Base-by-base conservation (phyloP, 148 eudicot species). In the Persicaria tinctoria region DNA sequence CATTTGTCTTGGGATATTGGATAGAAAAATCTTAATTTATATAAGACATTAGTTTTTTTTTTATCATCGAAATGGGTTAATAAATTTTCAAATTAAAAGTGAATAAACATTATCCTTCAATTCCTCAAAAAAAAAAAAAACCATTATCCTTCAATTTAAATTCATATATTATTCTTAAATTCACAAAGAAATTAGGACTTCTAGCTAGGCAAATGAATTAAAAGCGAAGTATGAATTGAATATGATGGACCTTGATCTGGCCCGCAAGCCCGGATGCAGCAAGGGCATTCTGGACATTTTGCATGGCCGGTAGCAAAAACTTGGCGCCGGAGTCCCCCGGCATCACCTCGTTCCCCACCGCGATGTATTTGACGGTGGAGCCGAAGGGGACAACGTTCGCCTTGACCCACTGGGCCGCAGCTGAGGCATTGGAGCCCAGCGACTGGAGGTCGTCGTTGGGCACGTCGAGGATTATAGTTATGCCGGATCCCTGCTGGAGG, bases 271-370 rank as follows among this genome's bases (percentile, higher is more conserved):
- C 79, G 8, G 84, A 81, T 6, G 79, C 48, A 11, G 44, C 38
- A 14, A 86, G 72, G 41, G 87, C 87, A 12, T 47, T 82, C 23
- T n/a, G 80, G 46, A 86, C 63, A 60, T 86, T 86, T 51, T 63
- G 76, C 85, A 86, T 82, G 23, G 87, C 89, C 0, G 84, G 85
- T 51, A 82, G 78, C 48, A 86, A 78, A 13, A 76, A 82, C 7
- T 60, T 60, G 44, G 80, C 86, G 47, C 63, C 78, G 9, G 75
- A 27, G 3, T 84, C 75, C 3, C 53, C 16, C 0, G 89, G 85
- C 46, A 64, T 68, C 18, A 86, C 75, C 51, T 86, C 89, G 18
- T 86, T 86, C 55, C 89, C 89, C 4, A 86, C 89, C 6, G 87
- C 74, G 27, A 86, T 86, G 82, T 84, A 86, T 0, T 81, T 70